Base-by-base conservation (phyloP, 73 alveolate species). In the Blepharisma stoltei region DNA sequence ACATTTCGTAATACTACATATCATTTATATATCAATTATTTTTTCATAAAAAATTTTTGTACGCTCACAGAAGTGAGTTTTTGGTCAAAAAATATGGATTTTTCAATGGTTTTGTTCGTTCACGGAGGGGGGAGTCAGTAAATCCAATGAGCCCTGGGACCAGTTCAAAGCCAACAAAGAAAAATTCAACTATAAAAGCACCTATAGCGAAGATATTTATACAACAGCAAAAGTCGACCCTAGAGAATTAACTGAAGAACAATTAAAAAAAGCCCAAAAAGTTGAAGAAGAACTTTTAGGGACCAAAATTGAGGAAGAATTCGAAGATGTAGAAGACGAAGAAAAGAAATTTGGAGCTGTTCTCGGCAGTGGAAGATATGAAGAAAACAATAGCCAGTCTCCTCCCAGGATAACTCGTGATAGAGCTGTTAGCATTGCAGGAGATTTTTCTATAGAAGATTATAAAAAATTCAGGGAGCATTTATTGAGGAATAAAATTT, bases 241-340 rank as follows among this genome's bases (percentile, higher is more conserved):
- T 14, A 52, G 66, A 0, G 27, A 52, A 20, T 20, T 52, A 14
- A 14, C 66, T 14, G 23, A 52, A 1, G 66, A 52, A 4, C 66
- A 52, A 20, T 14, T 52, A 52, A 52, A 52, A 52, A 52, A 20
- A 52, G 66, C 66, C 23, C n/a, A 52, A 20, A 52, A 52, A 52
- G 27, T 52, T 1, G 66, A 52, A 52, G 23, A 52, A 20, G 66
- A 52, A 52, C n/a, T 52, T 14, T 14, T 52, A 4, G 23, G 23
- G 27, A 52, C n/a, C 0, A 20, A 20, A 20, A 14, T 20, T 52
- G 23, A 52, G 2, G 66, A 52, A 14, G n/a, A 14, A 14, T 11
- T 14, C 23, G 66, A 52, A 4, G 66, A 11, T 52, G 66, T 14
- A 52, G 66, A 52, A 52, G 66, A 52, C 66, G 66, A 52, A 52